Base-by-base conservation (phyloP, 345 rosid species). In the Bruguiera sexangula region DNA sequence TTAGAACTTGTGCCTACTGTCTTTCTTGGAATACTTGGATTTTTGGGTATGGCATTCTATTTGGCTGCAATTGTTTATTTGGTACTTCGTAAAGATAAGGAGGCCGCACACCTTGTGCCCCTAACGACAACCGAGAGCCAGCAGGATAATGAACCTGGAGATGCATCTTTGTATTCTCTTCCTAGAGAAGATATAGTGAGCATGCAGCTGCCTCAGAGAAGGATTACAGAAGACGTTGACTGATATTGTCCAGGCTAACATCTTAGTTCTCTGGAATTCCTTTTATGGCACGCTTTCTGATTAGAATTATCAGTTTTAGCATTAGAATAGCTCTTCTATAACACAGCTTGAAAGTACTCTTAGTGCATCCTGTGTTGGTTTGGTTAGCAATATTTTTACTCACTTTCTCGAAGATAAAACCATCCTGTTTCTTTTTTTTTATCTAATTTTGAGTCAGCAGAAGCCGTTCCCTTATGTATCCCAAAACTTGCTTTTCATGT, bases 21-120 rank as follows among this genome's bases (percentile, higher is more conserved):
- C 52, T 82, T 88, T 50, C 69, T 81, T 27, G 96, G 90, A 54
- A 70, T 91, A 50, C 69, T 91, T 22, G 96, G 97, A 68, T 86
- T 85, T 76, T 70, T 78, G 6, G 88, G 81, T 6, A 78, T 92
- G 73, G 84, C 83, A 4, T 34, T 86, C 22, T 88, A 92, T 78
- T 75, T 88, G 73, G 89, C 89, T 10, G 91, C 87, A 43, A 76
- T 95, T 30, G 83, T 73, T 18, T 94, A 94, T 80, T 66, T 94
- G 76, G 96, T 87, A 16, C 78, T 89, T 65, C 91, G 91, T 21
- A 82, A 76, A 71, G 89, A 84, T 67, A 86, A 73, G 65, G 63
- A 84, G 59, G 76, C 70, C 29, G 66, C 82, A 3, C 77, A 75
- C 34, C 85, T 85, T 29, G 50, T 82, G 76, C 70, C 90, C 3